Conservation (phyloP, 805 yeast species). For the Candida ovalis region DNA sequence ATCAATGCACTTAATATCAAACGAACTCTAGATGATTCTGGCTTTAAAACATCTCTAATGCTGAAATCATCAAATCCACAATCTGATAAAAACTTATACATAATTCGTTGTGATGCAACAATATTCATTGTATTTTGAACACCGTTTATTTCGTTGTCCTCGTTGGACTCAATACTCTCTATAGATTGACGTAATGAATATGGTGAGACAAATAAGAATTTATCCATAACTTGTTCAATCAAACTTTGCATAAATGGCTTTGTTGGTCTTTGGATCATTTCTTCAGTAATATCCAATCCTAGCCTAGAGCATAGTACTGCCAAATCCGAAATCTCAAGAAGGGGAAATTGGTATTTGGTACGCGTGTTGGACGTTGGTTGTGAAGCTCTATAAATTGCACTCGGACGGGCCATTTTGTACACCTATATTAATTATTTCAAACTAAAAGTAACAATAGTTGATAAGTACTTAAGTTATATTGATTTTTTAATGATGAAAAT, state of each 20-base stretch:
- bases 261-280: conserved; percentile 29
- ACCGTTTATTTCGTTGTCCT: conserved; percentile 16
- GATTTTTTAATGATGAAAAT: too few relatives aligned
- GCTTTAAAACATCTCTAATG: conserved; percentile 68
- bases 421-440: not conserved
- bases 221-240: conserved; percentile 33
- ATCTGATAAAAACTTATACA: conserved; percentile 58
- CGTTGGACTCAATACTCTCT: conserved; percentile 19
- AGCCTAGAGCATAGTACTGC: conserved; percentile 23
- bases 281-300: conserved; percentile 30
- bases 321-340: conserved; percentile 28
- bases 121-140: conserved; percentile 42
- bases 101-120: conserved; percentile 54
- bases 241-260: conserved; percentile 30
- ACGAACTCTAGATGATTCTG: conserved; percentile 64
- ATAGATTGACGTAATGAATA: conserved; percentile 25
- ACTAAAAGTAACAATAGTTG: not conserved
- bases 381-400: conserved; percentile 31
- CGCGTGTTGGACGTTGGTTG: conserved; percentile 23
- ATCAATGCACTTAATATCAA: conserved; percentile 77
- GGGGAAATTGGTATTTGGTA: conserved; percentile 31
- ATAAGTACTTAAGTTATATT: not conserved
- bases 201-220: conserved; percentile 32
- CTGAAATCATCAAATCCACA: conserved; percentile 80
- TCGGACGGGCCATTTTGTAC: conserved; percentile 33